A percentile compares a stretch with the other conserved stretches of the same genome.
These are phyloP conservation scores for Penicillium sp. DNA, from an alignment of 2,329 filamentous ascomycete species.

Conservation along the genomic window DNA sequence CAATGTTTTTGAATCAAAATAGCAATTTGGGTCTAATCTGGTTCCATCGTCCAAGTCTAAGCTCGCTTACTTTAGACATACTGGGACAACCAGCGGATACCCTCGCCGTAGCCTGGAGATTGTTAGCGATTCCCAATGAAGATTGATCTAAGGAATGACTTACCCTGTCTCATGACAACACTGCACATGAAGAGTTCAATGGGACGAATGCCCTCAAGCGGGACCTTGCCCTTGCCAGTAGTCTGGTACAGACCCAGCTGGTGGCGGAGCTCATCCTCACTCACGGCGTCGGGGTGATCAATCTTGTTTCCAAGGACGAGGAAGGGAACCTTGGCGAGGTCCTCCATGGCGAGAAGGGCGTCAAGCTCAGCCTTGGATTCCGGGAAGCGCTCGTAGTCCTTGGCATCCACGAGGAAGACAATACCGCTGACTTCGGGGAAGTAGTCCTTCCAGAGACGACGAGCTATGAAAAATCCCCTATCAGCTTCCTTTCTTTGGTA, in stretches of 20 bases:
- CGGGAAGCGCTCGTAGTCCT: slow-evolving; percentile 89
- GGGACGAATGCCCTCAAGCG: slow-evolving; percentile 84
- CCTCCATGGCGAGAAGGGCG: slow-evolving; percentile 92
- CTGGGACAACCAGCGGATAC: slow-evolving; percentile 87
- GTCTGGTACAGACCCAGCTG: slow-evolving; percentile 94
- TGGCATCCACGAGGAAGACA: slow-evolving; percentile 96
- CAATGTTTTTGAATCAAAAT: not conserved
- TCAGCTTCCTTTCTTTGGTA: not conserved
- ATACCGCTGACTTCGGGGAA: slow-evolving; percentile 96
- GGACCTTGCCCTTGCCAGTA: slow-evolving; percentile 92
- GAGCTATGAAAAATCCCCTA: slow-evolving; percentile 53
- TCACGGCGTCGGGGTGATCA: slow-evolving; percentile 92
- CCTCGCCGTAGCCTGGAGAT: slow-evolving; percentile 72
- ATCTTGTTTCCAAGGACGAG: slow-evolving; percentile 99
- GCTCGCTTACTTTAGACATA: slow-evolving; percentile 64
- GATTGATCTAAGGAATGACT: slow-evolving; percentile 27
- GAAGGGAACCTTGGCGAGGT: slow-evolving; percentile 92
- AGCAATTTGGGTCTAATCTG: not conserved
- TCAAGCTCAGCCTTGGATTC: slow-evolving; percentile 98
- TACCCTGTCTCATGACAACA: slow-evolving; percentile 94
- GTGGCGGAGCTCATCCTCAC: slow-evolving; percentile 90
- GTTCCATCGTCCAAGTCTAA: not conserved
- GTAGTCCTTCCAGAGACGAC: slow-evolving; percentile 94
- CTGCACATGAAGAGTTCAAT: slow-evolving; percentile 99
- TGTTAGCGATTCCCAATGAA: slow-evolving; percentile 1